Conservation (phyloP, 805 yeast species). For the Candida patagonica region DNA sequence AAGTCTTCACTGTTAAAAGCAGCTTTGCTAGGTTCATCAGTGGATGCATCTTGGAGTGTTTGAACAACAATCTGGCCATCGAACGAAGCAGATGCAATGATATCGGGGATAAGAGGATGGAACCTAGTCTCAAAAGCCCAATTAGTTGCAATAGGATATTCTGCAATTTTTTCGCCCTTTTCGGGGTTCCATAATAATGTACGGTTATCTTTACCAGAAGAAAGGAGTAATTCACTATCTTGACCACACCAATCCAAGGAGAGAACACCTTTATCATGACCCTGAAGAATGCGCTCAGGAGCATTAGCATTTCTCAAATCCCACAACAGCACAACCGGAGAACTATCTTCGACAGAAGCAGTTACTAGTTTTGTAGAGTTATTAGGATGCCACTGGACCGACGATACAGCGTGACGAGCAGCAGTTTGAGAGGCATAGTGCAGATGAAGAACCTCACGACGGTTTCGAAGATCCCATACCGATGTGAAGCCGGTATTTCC, state of each 20-base stretch:
- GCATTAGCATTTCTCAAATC: constrained; percentile 87
- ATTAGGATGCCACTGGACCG: constrained; percentile 91
- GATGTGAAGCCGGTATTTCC: constrained; percentile 80
- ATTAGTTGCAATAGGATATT: constrained; percentile 84
- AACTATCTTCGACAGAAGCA: constrained; percentile 72
- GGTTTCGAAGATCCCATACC: constrained; percentile 86
- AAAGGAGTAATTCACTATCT: constrained; percentile 68
- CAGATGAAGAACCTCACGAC: constrained; percentile 81
- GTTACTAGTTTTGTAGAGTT: constrained; percentile 81
- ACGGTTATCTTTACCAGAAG: constrained; percentile 89
- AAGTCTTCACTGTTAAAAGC: constrained; percentile 48
- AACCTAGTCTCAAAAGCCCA: constrained; percentile 89
- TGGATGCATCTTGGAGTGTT: constrained; percentile 63
- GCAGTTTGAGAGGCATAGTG: constrained; percentile 41
- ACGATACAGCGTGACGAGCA: constrained; percentile 60
- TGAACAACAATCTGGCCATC: constrained; percentile 78
- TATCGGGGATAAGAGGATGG: constrained; percentile 82
- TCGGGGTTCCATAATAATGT: constrained; percentile 88
- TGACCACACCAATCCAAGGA: constrained; percentile 89
- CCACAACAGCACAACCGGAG: constrained; percentile 82
- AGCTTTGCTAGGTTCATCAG: constrained; percentile 25
- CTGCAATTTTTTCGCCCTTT: constrained; percentile 61
- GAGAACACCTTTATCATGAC: constrained; percentile 81
- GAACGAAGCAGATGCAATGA: constrained; percentile 56
- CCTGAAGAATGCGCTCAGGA: constrained; percentile 68